Conservation (phyloP, 2,329 filamentous ascomycete genomes). For the Diaporthe vexans region DNA sequence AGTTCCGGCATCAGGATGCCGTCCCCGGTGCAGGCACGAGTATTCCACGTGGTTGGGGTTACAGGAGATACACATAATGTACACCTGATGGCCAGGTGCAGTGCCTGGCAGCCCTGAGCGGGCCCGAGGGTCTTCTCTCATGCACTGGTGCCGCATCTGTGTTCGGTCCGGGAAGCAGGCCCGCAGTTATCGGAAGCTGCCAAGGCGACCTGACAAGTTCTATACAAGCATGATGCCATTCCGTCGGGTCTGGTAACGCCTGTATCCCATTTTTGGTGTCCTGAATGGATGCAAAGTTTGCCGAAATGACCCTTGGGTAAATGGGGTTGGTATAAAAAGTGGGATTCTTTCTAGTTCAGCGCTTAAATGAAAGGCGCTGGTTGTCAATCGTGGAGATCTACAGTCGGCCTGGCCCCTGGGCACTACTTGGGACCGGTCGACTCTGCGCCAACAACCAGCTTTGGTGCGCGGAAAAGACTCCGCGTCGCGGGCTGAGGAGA, state of each 20-base stretch:
- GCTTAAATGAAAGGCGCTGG: not conserved
- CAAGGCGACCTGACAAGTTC: not conserved
- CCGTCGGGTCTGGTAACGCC: not conserved
- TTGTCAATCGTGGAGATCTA: not conserved
- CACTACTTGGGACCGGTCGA: not conserved
- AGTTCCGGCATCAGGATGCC: slow-evolving; percentile 26
- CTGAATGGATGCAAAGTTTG: not conserved
- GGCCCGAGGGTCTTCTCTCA: not conserved
- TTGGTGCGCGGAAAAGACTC: not conserved
- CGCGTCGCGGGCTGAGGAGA: not conserved
- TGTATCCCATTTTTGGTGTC: slow-evolving; percentile 6
- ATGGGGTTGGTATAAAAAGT: not conserved
- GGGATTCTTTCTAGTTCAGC: not conserved
- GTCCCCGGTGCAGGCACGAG: slow-evolving; percentile 28
- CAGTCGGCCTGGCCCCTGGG: not conserved
- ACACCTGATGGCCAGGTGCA: slow-evolving; percentile 4
- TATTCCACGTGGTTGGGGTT: slow-evolving; percentile 39
- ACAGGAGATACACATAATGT: not conserved
- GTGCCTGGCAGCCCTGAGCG: not conserved
- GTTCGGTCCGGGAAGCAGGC: slow-evolving; percentile 10
- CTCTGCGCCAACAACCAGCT: not conserved
- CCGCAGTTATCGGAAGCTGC: not conserved
- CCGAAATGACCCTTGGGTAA: slow-evolving; percentile 6
- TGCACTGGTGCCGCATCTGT: slow-evolving; percentile 17
- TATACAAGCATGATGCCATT: not conserved